A percentile compares a stretch with the other conserved stretches of the same genome.
phyloP scores from a whole-genome alignment of 192 early-diverging fungal genomes.

The Backusella australiensis region DNA sequence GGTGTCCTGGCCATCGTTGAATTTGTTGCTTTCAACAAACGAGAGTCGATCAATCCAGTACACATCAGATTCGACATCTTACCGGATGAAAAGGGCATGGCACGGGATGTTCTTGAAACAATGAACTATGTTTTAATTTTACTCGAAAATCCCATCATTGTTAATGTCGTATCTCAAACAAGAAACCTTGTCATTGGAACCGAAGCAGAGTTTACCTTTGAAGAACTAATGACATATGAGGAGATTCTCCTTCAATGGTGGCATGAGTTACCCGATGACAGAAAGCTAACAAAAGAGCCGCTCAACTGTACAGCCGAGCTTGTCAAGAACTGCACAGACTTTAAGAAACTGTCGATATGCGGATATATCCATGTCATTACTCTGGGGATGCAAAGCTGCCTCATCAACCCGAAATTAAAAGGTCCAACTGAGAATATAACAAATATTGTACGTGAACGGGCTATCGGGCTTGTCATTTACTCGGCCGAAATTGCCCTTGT shows the following conservation, averaged over 20 bases:
- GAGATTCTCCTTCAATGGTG: background rate
- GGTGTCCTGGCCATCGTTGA: background rate
- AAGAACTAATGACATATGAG: background rate
- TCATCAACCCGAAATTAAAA: background rate
- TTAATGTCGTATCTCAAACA: background rate
- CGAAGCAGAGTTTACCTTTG: background rate
- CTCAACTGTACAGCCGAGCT: background rate
- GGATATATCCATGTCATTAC: background rate
- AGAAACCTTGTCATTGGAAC: background rate
- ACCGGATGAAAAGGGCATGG: background rate
- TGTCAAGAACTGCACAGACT: background rate
- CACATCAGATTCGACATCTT: background rate
- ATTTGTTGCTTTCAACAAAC: background rate
- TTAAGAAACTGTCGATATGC: background rate
- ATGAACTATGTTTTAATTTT: background rate
- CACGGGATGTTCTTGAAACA: background rate
- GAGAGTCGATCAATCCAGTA: background rate
- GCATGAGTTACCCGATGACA: background rate
- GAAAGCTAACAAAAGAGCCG: background rate
- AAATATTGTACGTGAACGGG: background rate
- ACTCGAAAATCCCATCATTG: background rate
- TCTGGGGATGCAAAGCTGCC: background rate
- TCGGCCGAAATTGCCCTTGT: background rate
- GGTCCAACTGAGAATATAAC: background rate
- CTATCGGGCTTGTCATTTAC: background rate